Conservation (phyloP, 2,329 filamentous ascomycete species). For the Sarocladium brachiariae region DNA sequence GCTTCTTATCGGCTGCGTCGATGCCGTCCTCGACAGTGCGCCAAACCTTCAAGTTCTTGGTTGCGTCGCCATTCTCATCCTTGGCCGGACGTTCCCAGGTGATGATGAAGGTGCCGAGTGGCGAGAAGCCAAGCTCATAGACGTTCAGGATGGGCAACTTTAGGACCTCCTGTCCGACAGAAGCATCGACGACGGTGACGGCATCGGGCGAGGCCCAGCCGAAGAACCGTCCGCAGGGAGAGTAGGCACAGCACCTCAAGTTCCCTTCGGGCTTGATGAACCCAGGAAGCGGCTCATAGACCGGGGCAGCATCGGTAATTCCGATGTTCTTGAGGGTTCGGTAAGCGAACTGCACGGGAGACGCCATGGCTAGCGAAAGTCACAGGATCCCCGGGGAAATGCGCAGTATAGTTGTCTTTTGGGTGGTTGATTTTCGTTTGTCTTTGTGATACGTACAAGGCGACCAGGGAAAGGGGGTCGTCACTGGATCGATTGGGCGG, state of each 20-base stretch:
- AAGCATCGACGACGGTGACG: slow-evolving; percentile 79
- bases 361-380: slow-evolving; percentile 92
- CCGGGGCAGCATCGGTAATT: slow-evolving; percentile 82
- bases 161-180: slow-evolving; percentile 65
- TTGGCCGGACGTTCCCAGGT: slow-evolving; percentile 94
- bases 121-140: slow-evolving; percentile 92
- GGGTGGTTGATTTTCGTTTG: slow-evolving; percentile 7
- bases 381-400: slow-evolving; percentile 48
- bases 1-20: slow-evolving; percentile 57
- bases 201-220: slow-evolving; percentile 86
- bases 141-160: slow-evolving; percentile 75
- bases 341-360: slow-evolving; percentile 90
- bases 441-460: slow-evolving; percentile 6
- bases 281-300: slow-evolving; percentile 77
- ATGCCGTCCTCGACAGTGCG: slow-evolving; percentile 65
- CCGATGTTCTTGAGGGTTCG: slow-evolving; percentile 96
- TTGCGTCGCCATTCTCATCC: slow-evolving; percentile 87
- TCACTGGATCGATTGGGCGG: slow-evolving; percentile 5
- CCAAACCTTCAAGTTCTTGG: slow-evolving; percentile 98
- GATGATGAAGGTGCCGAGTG: slow-evolving; percentile 83
- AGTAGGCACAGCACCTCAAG: slow-evolving; percentile 91
- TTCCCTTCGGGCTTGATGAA: slow-evolving; percentile 88
- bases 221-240: slow-evolving; percentile 91
- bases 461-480: not conserved
- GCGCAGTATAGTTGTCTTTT: slow-evolving; percentile 17